Evolutionary conservation across 2,329 filamentous ascomycete genomes (phyloP), one percentile per base, ranked within the genome.

Genomic region (Fusarium sp.): DNA sequence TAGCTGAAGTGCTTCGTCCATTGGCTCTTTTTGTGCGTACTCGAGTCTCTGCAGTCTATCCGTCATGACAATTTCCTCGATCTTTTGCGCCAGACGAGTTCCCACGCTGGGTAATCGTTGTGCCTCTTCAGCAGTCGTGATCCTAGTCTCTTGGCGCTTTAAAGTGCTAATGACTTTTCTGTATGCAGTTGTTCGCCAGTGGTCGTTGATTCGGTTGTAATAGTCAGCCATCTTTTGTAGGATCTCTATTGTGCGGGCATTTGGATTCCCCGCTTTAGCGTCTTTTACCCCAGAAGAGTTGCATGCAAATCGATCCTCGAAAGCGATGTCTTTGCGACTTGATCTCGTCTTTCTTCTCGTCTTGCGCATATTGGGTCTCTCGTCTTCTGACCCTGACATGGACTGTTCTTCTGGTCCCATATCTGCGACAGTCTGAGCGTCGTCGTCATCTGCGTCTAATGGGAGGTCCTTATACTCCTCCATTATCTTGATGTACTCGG

Each of bases 31-130:
- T 57, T 87, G 86, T 1, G 92, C 88, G 72, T 90, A 88, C 34
- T 97, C 91, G 1, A 98, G 85, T 40, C 91, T 87, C 43, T 87
- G 87, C 1, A 98, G 86, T 27, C 85, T 84, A 73, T 93, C 87
- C 0, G 93, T 97, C 41, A 85, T 84, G 4, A 89, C 92, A 45
- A 98, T 97, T 76, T 98, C 95, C 74, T 96, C 93, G 68, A 98
- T 96, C 78, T 97, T 97, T 27, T 87, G 84, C 0, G 94, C 94
- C 3, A 98, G 82, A 2, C 92, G 87, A 13, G 83, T 74, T 10
- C 94, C 94, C 37, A 98, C 89, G 61, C 85, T 87, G 1, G 89
- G 88, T 2, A 98, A 84, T 3, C 80, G 78, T 13, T 86, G 81
- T 0, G 94, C 95, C 77, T 97, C 86, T 50, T 89, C 85, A 61